Percentiles rank a stretch among this genome's conserved stretches.
These are phyloP conservation scores for Colletotrichum australisinense DNA, from an alignment of 2,329 filamentous ascomycete species.

Conservation along the genomic window DNA sequence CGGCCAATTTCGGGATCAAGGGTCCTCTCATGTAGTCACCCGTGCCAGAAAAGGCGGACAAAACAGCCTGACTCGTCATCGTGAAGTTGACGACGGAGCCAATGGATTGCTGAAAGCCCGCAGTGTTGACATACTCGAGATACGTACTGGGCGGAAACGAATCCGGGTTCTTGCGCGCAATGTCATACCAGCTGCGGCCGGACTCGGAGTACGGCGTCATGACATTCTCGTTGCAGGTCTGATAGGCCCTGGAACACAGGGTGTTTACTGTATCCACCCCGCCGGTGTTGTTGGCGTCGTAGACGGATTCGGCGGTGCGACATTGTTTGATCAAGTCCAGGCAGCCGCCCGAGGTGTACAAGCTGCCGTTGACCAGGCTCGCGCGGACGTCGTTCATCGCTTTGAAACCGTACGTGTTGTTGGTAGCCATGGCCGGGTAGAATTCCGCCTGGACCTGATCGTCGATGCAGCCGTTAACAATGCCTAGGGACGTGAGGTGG, in stretches of 20 bases:
- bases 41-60: conserved; percentile 57
- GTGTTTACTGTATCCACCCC: conserved; percentile 21
- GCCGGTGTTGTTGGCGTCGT: conserved; percentile 33
- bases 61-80: conserved; percentile 58
- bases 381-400: conserved; percentile 51
- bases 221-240: conserved; percentile 63
- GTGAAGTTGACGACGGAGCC: conserved; percentile 71
- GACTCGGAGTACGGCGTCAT: conserved; percentile 67
- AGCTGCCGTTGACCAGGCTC: conserved; percentile 28
- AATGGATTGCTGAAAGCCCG: conserved; percentile 63
- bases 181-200: conserved; percentile 70
- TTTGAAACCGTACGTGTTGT: conserved; percentile 73
- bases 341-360: conserved; percentile 33
- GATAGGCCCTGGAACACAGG: conserved; percentile 28
- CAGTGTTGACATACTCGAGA: conserved; percentile 72
- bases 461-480: conserved; percentile 79
- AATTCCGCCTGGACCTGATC: conserved; percentile 68
- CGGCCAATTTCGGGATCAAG: conserved; percentile 68
- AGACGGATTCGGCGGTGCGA: conserved; percentile 31
- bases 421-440: conserved; percentile 66
- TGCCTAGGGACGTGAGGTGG: conserved; percentile 71
- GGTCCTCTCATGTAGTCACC: conserved; percentile 74
- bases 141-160: conserved; percentile 74
- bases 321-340: conserved; percentile 33
- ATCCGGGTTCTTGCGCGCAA: conserved; percentile 65